Conservation (phyloP, 805 yeast genomes). For the Pichia nanzhaoensis region DNA sequence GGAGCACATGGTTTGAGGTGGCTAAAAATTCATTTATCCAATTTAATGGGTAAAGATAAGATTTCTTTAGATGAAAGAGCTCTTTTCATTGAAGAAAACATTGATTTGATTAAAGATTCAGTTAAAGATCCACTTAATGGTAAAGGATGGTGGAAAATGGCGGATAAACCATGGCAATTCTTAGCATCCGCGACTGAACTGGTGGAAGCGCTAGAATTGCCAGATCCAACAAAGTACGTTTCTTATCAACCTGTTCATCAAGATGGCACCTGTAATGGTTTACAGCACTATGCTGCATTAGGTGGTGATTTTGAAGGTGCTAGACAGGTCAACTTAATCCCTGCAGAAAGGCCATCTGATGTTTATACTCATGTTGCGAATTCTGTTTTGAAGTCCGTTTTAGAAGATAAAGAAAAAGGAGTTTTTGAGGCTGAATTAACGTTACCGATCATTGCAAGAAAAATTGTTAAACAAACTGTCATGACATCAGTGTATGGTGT, state of each 20-base stretch:
- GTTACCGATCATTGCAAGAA: conserved; percentile 64
- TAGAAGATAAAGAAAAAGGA: conserved; percentile 46
- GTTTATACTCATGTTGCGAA: conserved; percentile 67
- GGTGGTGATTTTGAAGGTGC: conserved; percentile 87
- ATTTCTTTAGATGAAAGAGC: conserved; percentile 60
- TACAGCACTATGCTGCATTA: conserved; percentile 81
- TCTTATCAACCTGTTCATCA: conserved; percentile 78
- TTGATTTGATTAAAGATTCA: conserved; percentile 47
- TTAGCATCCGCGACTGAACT: conserved; percentile 65
- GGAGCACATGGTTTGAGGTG: conserved; percentile 63
- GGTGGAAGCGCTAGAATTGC: conserved; percentile 50
- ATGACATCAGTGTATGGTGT: conserved; percentile 99
- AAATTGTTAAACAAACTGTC: conserved; percentile 92
- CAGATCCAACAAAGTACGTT: conserved; percentile 57
- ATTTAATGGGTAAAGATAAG: conserved; percentile 70
- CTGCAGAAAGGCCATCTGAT: conserved; percentile 69
- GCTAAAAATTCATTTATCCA: conserved; percentile 72
- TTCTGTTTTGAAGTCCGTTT: conserved; percentile 50
- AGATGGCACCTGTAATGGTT: conserved; percentile 83
- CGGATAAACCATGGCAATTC: conserved; percentile 83
- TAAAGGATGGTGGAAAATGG: conserved; percentile 60
- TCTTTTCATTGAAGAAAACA: conserved; percentile 48
- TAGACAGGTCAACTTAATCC: conserved; percentile 65
- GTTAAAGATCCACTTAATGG: conserved; percentile 58
- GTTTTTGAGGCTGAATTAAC: conserved; percentile 48